Percentiles rank a stretch among this genome's conserved stretches.
phyloP scores from a whole-genome alignment of 176 grass and related monocot species.

The Oryza glumipatula region DNA sequence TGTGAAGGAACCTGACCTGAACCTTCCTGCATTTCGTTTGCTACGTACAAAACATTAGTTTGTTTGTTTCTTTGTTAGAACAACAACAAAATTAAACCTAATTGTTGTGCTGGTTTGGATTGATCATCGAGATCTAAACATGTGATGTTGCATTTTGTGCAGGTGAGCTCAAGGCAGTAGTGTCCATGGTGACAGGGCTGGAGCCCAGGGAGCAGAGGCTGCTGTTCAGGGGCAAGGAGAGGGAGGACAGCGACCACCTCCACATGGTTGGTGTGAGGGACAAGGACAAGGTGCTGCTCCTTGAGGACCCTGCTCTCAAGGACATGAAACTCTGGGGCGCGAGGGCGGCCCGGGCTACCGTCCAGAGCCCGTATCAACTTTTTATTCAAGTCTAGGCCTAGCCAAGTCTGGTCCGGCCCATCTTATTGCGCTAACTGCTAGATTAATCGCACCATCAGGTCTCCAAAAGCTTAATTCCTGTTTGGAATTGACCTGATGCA shows the following conservation, averaged over 20 bases:
- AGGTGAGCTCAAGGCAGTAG: constrained; percentile 75
- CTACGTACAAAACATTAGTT: neutral
- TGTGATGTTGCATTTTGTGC: neutral
- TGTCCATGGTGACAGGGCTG: constrained; percentile 74
- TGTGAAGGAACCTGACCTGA: constrained; percentile 30
- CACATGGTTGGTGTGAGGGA: constrained; percentile 95
- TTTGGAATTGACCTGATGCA: neutral
- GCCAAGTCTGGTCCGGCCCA: neutral
- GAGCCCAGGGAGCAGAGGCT: constrained; percentile 86
- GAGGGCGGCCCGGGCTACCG: neutral
- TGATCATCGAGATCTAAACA: neutral
- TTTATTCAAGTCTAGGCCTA: constrained; percentile 33
- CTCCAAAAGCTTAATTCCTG: neutral
- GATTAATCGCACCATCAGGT: neutral
- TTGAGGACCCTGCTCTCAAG: constrained; percentile 86
- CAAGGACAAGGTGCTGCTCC: constrained; percentile 81
- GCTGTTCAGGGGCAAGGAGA: constrained; percentile 90
- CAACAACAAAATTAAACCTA: neutral
- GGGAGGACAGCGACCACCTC: constrained; percentile 78
- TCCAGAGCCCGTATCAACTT: constrained; percentile 10
- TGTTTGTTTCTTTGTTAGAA: neutral
- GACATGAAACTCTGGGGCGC: constrained; percentile 66
- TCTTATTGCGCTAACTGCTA: neutral
- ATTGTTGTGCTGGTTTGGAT: neutral
- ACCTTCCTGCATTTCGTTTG: constrained; percentile 27